A percentile compares a stretch with the other conserved stretches of the same genome.
Conservation (phyloP, 495 filamentous ascomycete species). For the Lineolata rhizophorae region DNA sequence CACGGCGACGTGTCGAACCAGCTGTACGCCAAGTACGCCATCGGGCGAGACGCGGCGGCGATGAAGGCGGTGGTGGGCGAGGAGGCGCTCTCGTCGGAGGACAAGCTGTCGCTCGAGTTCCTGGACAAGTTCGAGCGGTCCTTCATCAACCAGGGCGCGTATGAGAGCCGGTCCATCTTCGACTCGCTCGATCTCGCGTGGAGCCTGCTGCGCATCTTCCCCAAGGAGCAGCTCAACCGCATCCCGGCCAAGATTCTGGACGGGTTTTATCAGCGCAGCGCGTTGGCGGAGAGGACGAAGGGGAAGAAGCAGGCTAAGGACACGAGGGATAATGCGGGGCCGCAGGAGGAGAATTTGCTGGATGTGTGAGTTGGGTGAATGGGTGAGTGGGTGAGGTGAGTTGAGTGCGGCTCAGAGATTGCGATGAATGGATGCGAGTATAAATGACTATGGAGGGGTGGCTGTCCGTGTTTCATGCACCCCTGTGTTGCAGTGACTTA, state of each 20-base stretch:
- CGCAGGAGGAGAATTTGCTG: constrained; percentile 21
- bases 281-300: constrained; percentile 32
- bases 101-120: constrained; percentile 95
- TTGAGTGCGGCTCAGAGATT: no score
- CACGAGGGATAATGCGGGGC: constrained; percentile 44
- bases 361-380: no score
- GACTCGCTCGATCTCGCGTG: constrained; percentile 91
- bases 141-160: constrained; percentile 81
- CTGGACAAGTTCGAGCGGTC: constrained; percentile 90
- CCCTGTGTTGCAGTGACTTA: no score
- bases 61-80: constrained; percentile 99
- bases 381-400: no score
- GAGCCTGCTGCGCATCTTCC: constrained; percentile 88
- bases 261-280: constrained; percentile 75
- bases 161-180: constrained; percentile 72
- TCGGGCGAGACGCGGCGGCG: constrained; percentile 88
- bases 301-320: constrained; percentile 33
- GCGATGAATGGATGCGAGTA: no score
- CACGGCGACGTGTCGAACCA: constrained; percentile 98
- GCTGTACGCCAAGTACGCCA: constrained; percentile 98
- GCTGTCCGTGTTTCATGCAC: no score
- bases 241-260: constrained; percentile 86
- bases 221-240: constrained; percentile 90
- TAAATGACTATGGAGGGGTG: no score
- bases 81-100: constrained; percentile 83